Base-by-base conservation (phyloP, 495 filamentous ascomycete species). In the Neurospora hispaniola region DNA sequence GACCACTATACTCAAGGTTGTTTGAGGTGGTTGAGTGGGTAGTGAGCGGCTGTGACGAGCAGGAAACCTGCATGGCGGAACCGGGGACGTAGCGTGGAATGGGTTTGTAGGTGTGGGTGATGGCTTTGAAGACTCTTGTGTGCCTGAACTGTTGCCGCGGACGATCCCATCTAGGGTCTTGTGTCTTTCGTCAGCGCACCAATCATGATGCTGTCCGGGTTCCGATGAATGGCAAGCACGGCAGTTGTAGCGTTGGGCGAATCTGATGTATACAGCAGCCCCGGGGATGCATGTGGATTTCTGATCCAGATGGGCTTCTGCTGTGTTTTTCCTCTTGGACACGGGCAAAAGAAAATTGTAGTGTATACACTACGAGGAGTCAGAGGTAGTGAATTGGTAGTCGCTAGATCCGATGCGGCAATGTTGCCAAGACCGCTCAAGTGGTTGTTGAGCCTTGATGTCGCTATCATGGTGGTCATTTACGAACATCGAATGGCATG, bases 91-190 rank as follows among this genome's bases (percentile, higher is more conserved):
- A 35, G 54, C 54, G 12, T 62, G 54, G 27, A 62, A 62, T 62
- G 31, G 27, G 54, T 62, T 62, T 62, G 27, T 35, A 62, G 6
- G 27, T 62, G 27, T 62, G 54, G 12, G 27, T 62, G 54, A 62
- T 62, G 54, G 27, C 54, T n/a, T 69, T 40, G 71, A 72, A 72
- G 54, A n/a, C 48, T 59, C 62, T 69, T 72, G 54, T 62, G 54
- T 62, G 54, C 54, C 54, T 62, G 54, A 66, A 66, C 54, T 66
- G 54, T 66, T 66, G 54, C 54, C 54, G 54, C 54, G 54, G 27
- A 35, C 27, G 54, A 66, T 66, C 27, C 27, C 54, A 14, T 35
- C 54, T 62, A 62, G 54, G 54, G 23, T 35, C 23, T 66, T 35
- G 27, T 66, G 54, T 66, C 54, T 66, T 66, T 66, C 27, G 27